Conservation (phyloP, 164 flowering plant genomes). For the Magnolia kwangsiensis region DNA sequence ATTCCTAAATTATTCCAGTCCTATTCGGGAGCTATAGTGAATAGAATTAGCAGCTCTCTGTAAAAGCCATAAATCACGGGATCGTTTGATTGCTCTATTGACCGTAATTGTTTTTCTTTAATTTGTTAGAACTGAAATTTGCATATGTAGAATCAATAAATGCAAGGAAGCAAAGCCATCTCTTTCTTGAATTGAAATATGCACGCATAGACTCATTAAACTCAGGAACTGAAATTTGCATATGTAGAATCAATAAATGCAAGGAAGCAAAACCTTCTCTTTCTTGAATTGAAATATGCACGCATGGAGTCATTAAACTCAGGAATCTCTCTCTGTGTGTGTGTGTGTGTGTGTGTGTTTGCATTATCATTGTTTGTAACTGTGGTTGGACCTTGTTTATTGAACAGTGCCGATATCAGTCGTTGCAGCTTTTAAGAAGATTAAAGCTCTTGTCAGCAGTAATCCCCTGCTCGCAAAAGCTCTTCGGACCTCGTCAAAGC, state of each 20-base stretch:
- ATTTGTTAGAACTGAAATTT: no score
- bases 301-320: no score
- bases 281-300: no score
- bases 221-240: no score
- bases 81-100: no score
- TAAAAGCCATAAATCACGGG: no score
- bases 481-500: constrained; percentile 70
- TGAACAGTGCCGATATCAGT: constrained; percentile 78
- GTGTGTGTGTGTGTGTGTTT: neutral
- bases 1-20: no score
- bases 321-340: neutral
- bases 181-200: no score
- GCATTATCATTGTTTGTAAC: neutral
- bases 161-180: neutral
- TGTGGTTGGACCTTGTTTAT: neutral
- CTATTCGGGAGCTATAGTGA: no score
- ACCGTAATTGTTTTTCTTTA: no score
- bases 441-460: constrained; percentile 58
- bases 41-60: no score
- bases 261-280: neutral
- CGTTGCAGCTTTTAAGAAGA: constrained; percentile 92
- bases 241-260: neutral
- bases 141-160: neutral
- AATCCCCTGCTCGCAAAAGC: constrained; percentile 69
- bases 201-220: no score